A percentile compares a stretch with the other conserved stretches of the same genome.
Evolutionary conservation across 805 yeast species (phyloP).

Genomic region (Crinitomyces ghanaensis): DNA sequence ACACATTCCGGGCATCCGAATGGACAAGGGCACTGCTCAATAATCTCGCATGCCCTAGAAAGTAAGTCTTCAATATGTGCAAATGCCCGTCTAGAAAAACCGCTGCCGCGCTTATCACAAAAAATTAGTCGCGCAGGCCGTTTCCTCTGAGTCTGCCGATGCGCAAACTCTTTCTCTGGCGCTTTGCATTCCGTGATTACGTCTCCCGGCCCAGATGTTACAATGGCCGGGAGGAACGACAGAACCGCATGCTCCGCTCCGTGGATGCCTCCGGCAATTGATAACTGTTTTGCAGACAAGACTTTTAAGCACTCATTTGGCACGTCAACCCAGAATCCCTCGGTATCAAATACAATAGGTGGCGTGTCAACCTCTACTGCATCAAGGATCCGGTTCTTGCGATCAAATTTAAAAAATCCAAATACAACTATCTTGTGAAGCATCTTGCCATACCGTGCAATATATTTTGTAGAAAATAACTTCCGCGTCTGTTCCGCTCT

Average conservation of each 20-base stretch:
- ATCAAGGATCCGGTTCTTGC: constrained; percentile 69
- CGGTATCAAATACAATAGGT: constrained; percentile 54
- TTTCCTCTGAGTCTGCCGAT: constrained; percentile 53
- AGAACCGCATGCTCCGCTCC: constrained; percentile 89
- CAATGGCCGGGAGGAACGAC: constrained; percentile 61
- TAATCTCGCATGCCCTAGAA: constrained; percentile 39
- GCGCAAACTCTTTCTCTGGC: constrained; percentile 89
- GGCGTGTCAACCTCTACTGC: constrained; percentile 89
- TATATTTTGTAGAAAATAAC: constrained; percentile 1
- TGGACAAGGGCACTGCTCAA: constrained; percentile 50
- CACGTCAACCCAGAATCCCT: constrained; percentile 89
- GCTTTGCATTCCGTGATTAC: constrained; percentile 92
- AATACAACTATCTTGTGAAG: constrained; percentile 67
- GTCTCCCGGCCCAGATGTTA: constrained; percentile 57
- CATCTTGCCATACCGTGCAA: constrained; percentile 57
- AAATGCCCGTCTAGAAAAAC: constrained; percentile 68
- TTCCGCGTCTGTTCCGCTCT: constrained; percentile 18
- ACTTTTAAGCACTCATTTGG: constrained; percentile 53
- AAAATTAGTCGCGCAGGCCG: constrained; percentile 84
- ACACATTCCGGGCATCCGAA: constrained; percentile 77
- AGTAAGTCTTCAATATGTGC: constrained; percentile 63
- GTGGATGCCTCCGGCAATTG: constrained; percentile 86
- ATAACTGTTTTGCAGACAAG: constrained; percentile 46
- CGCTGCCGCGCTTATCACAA: constrained; percentile 75
- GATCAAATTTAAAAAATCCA: constrained; percentile 84